These are phyloP conservation scores for Monosporozyma solicola DNA, from an alignment of 805 yeast species.

Conservation along the genomic window DNA sequence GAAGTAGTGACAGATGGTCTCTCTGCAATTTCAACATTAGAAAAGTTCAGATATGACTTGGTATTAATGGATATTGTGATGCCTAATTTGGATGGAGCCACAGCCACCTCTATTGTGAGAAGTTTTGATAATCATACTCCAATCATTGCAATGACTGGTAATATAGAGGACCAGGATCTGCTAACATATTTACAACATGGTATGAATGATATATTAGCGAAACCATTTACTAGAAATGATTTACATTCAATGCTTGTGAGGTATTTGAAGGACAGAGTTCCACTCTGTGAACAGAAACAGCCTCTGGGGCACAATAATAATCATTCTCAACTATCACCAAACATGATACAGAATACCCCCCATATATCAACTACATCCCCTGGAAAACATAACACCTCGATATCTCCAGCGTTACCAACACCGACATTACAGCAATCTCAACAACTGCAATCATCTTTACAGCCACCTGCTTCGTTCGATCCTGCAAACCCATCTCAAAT, in stretches of 20 bases:
- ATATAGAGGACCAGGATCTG: slow-evolving; percentile 72
- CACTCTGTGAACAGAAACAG: slow-evolving; percentile 25
- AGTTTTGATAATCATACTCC: slow-evolving; percentile 80
- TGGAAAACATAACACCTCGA: not conserved
- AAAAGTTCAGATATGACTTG: slow-evolving; percentile 61
- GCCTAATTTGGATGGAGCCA: slow-evolving; percentile 84
- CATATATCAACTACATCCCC: slow-evolving; percentile 1
- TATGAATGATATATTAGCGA: slow-evolving; percentile 85
- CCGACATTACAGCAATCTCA: not conserved
- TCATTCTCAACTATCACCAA: not conserved
- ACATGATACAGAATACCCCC: slow-evolving; percentile 1
- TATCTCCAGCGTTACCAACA: not conserved
- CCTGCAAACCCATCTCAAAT: not conserved
- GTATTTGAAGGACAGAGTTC: slow-evolving; percentile 47
- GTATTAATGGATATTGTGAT: slow-evolving; percentile 83
- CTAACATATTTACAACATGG: slow-evolving; percentile 78
- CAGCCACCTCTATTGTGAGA: slow-evolving; percentile 84
- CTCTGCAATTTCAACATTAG: slow-evolving; percentile 72
- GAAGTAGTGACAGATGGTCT: slow-evolving; percentile 90
- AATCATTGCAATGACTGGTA: slow-evolving; percentile 90
- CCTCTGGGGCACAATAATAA: slow-evolving; percentile 1
- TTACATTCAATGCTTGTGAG: slow-evolving; percentile 69
- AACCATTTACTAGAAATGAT: slow-evolving; percentile 88
- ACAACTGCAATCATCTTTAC: not conserved
- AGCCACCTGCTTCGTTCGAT: not conserved